These are phyloP conservation scores for Penicillium hordei DNA, from an alignment of 2,329 filamentous ascomycete species.

Conservation along the genomic window DNA sequence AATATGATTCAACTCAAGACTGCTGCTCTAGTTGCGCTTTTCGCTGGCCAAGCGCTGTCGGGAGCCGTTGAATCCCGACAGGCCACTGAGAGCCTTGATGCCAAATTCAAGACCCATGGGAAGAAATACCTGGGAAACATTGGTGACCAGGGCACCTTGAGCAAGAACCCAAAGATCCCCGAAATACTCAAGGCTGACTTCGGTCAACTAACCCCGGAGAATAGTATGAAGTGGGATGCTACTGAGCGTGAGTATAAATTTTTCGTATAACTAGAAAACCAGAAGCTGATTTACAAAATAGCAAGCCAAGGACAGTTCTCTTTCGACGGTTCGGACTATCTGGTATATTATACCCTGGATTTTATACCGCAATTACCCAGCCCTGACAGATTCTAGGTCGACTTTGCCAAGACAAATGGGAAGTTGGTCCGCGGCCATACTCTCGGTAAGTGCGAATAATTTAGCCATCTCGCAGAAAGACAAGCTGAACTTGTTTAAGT, in stretches of 20 bases:
- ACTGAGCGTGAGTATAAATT: conserved; percentile 50
- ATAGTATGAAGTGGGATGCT: conserved; percentile 64
- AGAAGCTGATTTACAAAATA: neutral
- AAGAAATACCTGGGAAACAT: conserved; percentile 67
- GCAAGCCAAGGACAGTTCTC: neutral
- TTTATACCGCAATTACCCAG: neutral
- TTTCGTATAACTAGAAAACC: neutral
- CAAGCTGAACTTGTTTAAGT: conserved; percentile 14
- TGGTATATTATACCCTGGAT: conserved; percentile 25
- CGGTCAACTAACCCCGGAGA: conserved; percentile 63
- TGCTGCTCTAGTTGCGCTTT: conserved; percentile 8
- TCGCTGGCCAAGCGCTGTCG: conserved; percentile 3
- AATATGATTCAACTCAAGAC: conserved; percentile 14
- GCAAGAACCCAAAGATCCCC: conserved; percentile 58
- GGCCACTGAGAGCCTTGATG: conserved; percentile 50
- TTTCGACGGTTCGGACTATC: conserved; percentile 55
- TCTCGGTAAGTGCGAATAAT: conserved; percentile 39
- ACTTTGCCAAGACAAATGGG: conserved; percentile 40
- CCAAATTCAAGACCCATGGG: conserved; percentile 58
- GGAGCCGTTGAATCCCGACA: conserved; percentile 10
- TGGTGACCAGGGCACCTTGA: conserved; percentile 53
- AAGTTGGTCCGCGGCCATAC: conserved; percentile 63
- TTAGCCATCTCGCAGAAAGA: neutral
- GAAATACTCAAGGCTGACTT: conserved; percentile 61
- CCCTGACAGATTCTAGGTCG: conserved; percentile 56